phyloP scores from a whole-genome alignment of 768 basidiomycete genomes.

The Phylloporus scabripes region DNA sequence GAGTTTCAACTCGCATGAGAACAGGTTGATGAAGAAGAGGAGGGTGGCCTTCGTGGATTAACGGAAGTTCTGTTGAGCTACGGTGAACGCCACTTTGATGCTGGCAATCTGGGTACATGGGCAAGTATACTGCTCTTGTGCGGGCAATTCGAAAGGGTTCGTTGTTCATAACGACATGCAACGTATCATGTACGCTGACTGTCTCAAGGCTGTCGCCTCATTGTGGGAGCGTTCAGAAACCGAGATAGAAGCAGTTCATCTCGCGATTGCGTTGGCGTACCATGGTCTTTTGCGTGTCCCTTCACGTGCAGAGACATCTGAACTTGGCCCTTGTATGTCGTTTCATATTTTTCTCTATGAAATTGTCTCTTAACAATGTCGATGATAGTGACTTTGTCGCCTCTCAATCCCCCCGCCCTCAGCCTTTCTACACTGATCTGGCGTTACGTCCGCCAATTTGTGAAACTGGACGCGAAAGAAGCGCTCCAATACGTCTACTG shows the following conservation, averaged over 20 bases:
- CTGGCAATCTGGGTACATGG: conserved; percentile 65
- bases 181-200: neutral
- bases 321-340: conserved; percentile 65
- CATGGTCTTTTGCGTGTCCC: conserved; percentile 89
- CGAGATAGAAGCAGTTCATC: conserved; percentile 90
- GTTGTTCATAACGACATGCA: conserved; percentile 16
- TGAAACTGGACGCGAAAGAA: conserved; percentile 87
- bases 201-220: conserved; percentile 74
- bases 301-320: conserved; percentile 72
- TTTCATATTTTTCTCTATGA: neutral
- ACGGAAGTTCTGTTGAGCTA: conserved; percentile 73
- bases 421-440: conserved; percentile 83
- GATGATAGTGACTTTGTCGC: conserved; percentile 58
- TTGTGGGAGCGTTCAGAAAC: conserved; percentile 83
- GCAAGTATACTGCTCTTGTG: conserved; percentile 82
- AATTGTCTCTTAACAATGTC: neutral
- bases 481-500: conserved; percentile 94
- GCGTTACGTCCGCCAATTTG: conserved; percentile 90
- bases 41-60: conserved; percentile 65
- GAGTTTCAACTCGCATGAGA: conserved; percentile 2
- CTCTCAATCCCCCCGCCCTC: conserved; percentile 63
- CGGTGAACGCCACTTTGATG: conserved; percentile 78
- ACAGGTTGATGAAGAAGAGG: conserved; percentile 78
- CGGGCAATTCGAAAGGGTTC: conserved; percentile 89
- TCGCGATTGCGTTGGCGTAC: conserved; percentile 87